Evolutionary conservation across 1,284 basidiomycete species (phyloP).

Genomic region (Kwoniella shivajii): DNA sequence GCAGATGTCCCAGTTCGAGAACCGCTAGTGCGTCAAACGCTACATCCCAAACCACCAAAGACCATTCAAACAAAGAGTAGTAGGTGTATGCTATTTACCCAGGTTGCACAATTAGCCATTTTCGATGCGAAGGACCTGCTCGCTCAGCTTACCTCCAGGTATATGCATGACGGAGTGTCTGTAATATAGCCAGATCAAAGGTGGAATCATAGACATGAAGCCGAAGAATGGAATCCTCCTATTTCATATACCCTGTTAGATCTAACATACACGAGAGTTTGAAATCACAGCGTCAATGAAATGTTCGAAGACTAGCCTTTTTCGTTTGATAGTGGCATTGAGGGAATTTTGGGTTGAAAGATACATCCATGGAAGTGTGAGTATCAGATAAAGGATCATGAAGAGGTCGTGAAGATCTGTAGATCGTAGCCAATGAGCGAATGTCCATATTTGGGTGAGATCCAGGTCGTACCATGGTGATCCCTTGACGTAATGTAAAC

Average conservation of each 20-base stretch:
- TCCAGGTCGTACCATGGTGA: slow-evolving; percentile 39
- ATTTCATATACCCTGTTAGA: neutral
- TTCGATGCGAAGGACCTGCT: neutral
- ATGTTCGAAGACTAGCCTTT: slow-evolving; percentile 57
- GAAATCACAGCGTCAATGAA: too few relatives aligned
- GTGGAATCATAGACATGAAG: slow-evolving; percentile 71
- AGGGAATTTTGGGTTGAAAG: slow-evolving; percentile 61
- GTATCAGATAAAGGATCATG: slow-evolving; percentile 82
- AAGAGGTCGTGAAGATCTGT: slow-evolving; percentile 77
- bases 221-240: slow-evolving; percentile 29
- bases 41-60: slow-evolving; percentile 75
- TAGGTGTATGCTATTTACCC: slow-evolving; percentile 71
- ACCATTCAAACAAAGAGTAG: slow-evolving; percentile 87
- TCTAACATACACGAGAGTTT: neutral
- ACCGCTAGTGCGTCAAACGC: slow-evolving; percentile 71
- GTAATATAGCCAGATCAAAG: slow-evolving; percentile 79
- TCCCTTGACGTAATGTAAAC: slow-evolving; percentile 74
- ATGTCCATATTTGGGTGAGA: neutral
- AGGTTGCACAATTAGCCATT: too few relatives aligned
- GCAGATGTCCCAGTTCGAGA: slow-evolving; percentile 61
- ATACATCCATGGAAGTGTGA: slow-evolving; percentile 85
- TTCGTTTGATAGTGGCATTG: slow-evolving; percentile 42
- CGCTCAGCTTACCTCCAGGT: slow-evolving; percentile 67
- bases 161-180: slow-evolving; percentile 77
- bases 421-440: neutral